Evolutionary conservation across 192 early-diverging fungal genomes (phyloP).

Genomic region (Gorgonomyces haynaldii): DNA sequence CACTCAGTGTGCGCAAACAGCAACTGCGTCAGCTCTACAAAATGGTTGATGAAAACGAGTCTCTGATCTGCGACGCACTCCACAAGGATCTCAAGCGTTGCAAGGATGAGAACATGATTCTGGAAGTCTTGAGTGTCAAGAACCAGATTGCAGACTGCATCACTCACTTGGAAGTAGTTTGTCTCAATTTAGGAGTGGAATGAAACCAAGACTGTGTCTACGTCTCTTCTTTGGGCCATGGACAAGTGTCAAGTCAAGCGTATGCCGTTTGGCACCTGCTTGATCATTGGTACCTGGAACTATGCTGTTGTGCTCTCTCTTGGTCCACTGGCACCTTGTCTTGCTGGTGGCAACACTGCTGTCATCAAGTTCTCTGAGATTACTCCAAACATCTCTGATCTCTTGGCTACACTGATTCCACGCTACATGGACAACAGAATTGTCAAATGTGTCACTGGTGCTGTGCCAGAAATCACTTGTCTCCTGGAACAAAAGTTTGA

Average conservation of each 20-base stretch:
- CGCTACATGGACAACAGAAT: conserved; percentile 59
- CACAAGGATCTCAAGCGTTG: too few species aligned
- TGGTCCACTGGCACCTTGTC: conserved; percentile 63
- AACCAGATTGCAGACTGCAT: too few species aligned
- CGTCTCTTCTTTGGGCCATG: neutral
- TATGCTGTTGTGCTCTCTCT: conserved; percentile 53
- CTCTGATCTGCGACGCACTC: too few species aligned
- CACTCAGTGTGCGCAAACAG: too few species aligned
- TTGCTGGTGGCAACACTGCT: conserved; percentile 79
- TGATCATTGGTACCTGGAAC: conserved; percentile 63
- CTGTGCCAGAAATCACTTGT: conserved; percentile 53
- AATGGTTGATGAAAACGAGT: too few species aligned
- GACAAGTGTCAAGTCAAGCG: conserved; percentile 14
- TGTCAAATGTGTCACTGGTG: conserved; percentile 67
- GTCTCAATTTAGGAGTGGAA: conserved; percentile 23
- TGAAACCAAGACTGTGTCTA: conserved; percentile 10
- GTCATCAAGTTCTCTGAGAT: conserved; percentile 68
- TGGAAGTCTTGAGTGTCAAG: too few species aligned
- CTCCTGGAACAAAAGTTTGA: conserved; percentile 72
- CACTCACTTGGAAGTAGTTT: conserved; percentile 14
- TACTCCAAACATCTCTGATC: conserved; percentile 45
- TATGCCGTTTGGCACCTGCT: conserved; percentile 66
- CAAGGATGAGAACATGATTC: too few species aligned
- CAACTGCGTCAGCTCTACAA: too few species aligned
- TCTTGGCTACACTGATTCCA: conserved; percentile 50